Percentiles rank a stretch among this genome's conserved stretches.
Evolutionary conservation across 176 grass and related monocot species (phyloP).

Genomic region (Aegilops bicornis): DNA sequence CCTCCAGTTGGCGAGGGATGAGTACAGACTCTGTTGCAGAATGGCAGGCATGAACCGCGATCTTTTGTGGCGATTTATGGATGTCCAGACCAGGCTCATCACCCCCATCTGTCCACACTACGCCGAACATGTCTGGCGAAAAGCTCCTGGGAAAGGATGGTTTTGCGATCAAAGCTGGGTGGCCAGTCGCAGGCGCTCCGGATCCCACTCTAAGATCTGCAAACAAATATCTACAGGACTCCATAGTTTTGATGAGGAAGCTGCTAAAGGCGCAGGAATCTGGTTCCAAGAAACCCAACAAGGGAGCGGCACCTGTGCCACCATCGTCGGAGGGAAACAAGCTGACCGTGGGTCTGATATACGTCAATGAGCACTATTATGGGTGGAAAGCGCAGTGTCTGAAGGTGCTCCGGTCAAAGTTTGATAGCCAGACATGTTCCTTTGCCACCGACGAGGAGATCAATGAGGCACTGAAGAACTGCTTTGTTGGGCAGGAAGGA

Average conservation of each 20-base stretch:
- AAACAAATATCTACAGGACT: constrained; percentile 79
- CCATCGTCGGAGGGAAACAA: constrained; percentile 37
- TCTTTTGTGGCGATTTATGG: constrained; percentile 65
- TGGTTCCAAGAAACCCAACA: constrained; percentile 70
- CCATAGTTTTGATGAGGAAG: constrained; percentile 68
- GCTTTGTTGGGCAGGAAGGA: constrained; percentile 23
- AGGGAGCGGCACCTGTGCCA: constrained; percentile 33
- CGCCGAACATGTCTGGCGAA: constrained; percentile 63
- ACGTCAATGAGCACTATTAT: constrained; percentile 64
- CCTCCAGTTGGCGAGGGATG: constrained; percentile 72
- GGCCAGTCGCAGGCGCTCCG: constrained; percentile 43
- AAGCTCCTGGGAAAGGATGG: constrained; percentile 60
- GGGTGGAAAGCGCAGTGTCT: constrained; percentile 84
- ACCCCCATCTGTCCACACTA: constrained; percentile 76
- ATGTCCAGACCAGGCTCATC: constrained; percentile 64
- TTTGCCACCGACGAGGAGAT: constrained; percentile 71
- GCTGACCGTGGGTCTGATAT: constrained; percentile 52
- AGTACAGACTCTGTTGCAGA: constrained; percentile 70
- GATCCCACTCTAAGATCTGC: constrained; percentile 57
- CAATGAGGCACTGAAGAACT: constrained; percentile 42
- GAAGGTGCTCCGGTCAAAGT: constrained; percentile 56
- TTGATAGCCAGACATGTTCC: constrained; percentile 21
- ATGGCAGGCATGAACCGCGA: constrained; percentile 69
- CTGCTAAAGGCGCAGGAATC: constrained; percentile 65
- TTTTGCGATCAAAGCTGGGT: constrained; percentile 66